Conservation (phyloP, 2,329 filamentous ascomycete species). For the Epichloe gansuensis region DNA sequence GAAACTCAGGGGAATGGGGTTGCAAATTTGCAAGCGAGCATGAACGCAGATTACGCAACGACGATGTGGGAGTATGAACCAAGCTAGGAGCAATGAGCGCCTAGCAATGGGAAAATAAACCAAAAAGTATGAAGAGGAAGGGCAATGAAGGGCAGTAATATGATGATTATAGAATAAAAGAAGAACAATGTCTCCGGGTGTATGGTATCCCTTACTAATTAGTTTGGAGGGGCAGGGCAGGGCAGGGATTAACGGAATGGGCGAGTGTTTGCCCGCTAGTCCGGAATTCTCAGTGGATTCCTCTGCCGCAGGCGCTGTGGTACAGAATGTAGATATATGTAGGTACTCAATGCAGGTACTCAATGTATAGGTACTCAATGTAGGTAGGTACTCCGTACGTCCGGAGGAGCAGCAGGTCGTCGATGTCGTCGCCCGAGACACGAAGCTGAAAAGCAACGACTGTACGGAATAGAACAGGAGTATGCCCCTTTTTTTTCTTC, state of each 20-base stretch:
- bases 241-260: background rate
- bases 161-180: background rate
- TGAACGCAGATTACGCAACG: background rate
- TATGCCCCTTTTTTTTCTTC: background rate
- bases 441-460: slow-evolving; percentile 4
- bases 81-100: background rate
- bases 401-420: slow-evolving; percentile 1
- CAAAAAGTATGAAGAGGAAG: background rate
- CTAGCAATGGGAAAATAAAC: background rate
- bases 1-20: background rate
- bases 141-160: background rate
- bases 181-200: background rate
- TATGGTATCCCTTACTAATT: background rate
- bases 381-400: background rate
- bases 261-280: background rate
- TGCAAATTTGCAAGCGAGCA: background rate
- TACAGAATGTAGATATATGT: background rate
- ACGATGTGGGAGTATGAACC: background rate
- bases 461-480: background rate
- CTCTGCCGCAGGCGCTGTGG: background rate
- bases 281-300: background rate
- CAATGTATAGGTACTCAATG: too few species aligned
- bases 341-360: background rate
- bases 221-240: background rate
- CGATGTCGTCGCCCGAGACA: slow-evolving; percentile 5